Conservation (phyloP, 495 filamentous ascomycete species). For the Neurospora sublineolata region DNA sequence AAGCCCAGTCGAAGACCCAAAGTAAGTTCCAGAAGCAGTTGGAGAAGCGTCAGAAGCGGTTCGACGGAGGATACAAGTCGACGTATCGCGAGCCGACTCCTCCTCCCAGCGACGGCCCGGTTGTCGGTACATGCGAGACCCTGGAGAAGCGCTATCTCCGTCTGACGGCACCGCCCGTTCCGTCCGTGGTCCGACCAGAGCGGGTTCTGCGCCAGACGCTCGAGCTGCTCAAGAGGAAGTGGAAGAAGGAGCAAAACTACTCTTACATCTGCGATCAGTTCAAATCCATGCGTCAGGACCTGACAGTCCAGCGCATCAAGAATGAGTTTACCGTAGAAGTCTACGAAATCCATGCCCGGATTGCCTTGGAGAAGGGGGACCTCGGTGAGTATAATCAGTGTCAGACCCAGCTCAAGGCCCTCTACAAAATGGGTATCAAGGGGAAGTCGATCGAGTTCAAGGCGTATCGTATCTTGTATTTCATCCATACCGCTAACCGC, state of each 20-base stretch:
- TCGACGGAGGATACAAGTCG: slow-evolving; percentile 57
- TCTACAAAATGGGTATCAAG: slow-evolving; percentile 76
- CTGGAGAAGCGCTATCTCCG: slow-evolving; percentile 93
- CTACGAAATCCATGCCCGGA: slow-evolving; percentile 95
- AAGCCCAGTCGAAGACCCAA: slow-evolving; percentile 32
- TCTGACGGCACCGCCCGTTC: slow-evolving; percentile 77
- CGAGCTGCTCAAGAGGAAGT: slow-evolving; percentile 84
- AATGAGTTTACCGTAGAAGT: slow-evolving; percentile 90
- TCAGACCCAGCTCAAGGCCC: slow-evolving; percentile 86
- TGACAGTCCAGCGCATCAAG: slow-evolving; percentile 94
- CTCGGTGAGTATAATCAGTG: slow-evolving; percentile 99
- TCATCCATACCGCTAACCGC: slow-evolving; percentile 96
- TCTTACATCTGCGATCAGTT: slow-evolving; percentile 97
- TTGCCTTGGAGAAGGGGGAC: slow-evolving; percentile 96
- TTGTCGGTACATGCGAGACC: slow-evolving; percentile 73
- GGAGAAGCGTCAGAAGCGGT: slow-evolving; percentile 82
- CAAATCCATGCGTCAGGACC: slow-evolving; percentile 94
- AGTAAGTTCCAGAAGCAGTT: slow-evolving; percentile 85
- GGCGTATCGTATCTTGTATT: slow-evolving; percentile 99
- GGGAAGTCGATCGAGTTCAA: slow-evolving; percentile 93
- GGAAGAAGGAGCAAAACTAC: slow-evolving; percentile 89
- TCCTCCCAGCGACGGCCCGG: slow-evolving; percentile 56
- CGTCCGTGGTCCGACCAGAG: slow-evolving; percentile 79
- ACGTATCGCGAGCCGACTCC: slow-evolving; percentile 50
- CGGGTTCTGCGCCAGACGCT: slow-evolving; percentile 69